A percentile compares a stretch with the other conserved stretches of the same genome.
phyloP scores from a whole-genome alignment of 371 early-diverging fungal genomes.

The Mucor piriformis region DNA sequence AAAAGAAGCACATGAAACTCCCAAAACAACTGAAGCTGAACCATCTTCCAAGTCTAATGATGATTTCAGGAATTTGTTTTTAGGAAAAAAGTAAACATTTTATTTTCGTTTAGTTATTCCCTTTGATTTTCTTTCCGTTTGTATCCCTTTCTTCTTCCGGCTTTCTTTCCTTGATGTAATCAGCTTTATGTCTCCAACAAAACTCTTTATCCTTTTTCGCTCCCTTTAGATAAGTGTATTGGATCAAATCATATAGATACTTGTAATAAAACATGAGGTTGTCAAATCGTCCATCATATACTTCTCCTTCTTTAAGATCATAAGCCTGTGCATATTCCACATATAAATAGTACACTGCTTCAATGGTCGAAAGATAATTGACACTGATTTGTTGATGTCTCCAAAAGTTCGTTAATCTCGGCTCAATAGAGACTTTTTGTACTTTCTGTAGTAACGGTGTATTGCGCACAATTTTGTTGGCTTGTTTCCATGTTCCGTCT shows the following conservation, averaged over 20 bases:
- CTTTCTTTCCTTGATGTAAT: conserved; percentile 22
- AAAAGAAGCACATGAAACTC: too few species aligned
- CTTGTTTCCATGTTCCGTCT: conserved; percentile 95
- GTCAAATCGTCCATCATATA: conserved; percentile 79
- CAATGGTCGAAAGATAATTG: conserved; percentile 86
- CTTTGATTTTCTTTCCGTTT: background rate
- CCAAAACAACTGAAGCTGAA: too few species aligned
- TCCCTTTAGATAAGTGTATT: conserved; percentile 61
- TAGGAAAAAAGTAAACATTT: background rate
- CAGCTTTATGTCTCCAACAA: conserved; percentile 21
- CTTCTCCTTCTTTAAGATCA: conserved; percentile 23
- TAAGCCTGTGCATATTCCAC: conserved; percentile 65
- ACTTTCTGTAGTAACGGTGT: conserved; percentile 47
- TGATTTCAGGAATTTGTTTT: conserved; percentile 45
- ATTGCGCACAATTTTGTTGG: conserved; percentile 69
- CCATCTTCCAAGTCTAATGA: conserved; percentile 29
- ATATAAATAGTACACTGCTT: conserved; percentile 92
- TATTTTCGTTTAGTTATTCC: too few species aligned
- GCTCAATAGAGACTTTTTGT: conserved; percentile 64
- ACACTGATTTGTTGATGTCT: conserved; percentile 79
- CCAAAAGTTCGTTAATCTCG: conserved; percentile 88
- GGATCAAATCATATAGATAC: conserved; percentile 84
- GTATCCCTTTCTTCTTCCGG: conserved; percentile 8
- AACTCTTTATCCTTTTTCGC: conserved; percentile 21
- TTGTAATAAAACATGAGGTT: conserved; percentile 89